Conservation (phyloP, 192 early-diverging fungal genomes). For the Backusella parvicylindrica region DNA sequence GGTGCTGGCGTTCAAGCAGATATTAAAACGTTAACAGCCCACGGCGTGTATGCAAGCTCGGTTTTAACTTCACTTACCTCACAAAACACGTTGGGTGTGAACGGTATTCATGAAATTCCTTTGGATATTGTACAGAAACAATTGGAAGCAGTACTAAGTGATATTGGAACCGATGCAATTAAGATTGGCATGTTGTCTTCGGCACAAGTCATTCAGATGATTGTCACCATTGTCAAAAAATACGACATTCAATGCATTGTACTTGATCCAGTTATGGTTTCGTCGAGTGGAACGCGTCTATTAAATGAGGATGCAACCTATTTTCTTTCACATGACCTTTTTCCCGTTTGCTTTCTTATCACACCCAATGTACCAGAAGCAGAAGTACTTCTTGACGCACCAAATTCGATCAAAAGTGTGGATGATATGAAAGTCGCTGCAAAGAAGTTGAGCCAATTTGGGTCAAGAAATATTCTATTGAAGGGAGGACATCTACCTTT, state of each 20-base stretch:
- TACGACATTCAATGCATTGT: conserved; percentile 47
- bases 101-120: conserved; percentile 59
- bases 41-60: conserved; percentile 67
- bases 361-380: conserved; percentile 89
- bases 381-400: conserved; percentile 50
- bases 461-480: conserved; percentile 58
- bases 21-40: conserved; percentile 80
- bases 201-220: conserved; percentile 57
- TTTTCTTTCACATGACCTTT: conserved; percentile 45
- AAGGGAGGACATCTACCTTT: conserved; percentile 82
- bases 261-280: conserved; percentile 87
- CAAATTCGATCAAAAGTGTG: conserved; percentile 46
- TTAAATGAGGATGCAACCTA: conserved; percentile 58
- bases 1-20: conserved; percentile 86
- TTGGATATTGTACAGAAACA: conserved; percentile 66
- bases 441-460: conserved; percentile 45
- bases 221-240: conserved; percentile 34
- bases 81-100: conserved; percentile 82
- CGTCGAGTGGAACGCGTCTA: conserved; percentile 65
- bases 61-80: conserved; percentile 80
- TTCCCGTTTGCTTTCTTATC: conserved; percentile 68
- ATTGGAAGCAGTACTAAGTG: conserved; percentile 63
- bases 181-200: conserved; percentile 82
- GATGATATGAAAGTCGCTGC: conserved; percentile 64
- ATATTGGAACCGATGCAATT: conserved; percentile 73